Percentiles rank a stretch among this genome's conserved stretches.
These are phyloP conservation scores for Gracilaria gracilis DNA, from an alignment of 23 red algal genomes.

Conservation along the genomic window DNA sequence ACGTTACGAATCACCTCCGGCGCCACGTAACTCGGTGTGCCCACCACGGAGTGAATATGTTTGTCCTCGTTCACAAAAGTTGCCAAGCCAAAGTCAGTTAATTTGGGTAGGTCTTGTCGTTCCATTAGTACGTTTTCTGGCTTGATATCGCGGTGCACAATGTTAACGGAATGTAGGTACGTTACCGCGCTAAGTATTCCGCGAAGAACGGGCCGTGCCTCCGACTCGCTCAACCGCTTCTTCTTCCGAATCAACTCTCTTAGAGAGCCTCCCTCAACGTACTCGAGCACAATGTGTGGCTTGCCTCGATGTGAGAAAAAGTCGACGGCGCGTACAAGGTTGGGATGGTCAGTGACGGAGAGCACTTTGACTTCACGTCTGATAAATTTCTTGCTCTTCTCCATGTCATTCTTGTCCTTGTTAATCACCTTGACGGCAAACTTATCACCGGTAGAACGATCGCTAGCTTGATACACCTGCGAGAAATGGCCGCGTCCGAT, in stretches of 20 bases:
- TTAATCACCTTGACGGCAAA: constrained; percentile 94
- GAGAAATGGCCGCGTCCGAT: constrained; percentile 80
- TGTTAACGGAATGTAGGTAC: constrained; percentile 83
- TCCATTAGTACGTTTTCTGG: constrained; percentile 86
- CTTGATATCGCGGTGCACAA: constrained; percentile 93
- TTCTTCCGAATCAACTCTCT: constrained; percentile 64
- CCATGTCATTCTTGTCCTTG: constrained; percentile 78
- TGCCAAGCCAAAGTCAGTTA: constrained; percentile 89
- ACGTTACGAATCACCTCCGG: constrained; percentile 83
- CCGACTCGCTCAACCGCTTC: constrained; percentile 69
- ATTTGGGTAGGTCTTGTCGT: constrained; percentile 42
- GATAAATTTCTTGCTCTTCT: constrained; percentile 81
- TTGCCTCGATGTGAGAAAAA: constrained; percentile 76
- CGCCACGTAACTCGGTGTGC: constrained; percentile 83
- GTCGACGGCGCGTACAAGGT: constrained; percentile 80
- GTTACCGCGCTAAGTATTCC: constrained; percentile 76
- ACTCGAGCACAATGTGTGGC: constrained; percentile 90
- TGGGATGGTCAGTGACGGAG: constrained; percentile 73
- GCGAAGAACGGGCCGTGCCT: constrained; percentile 65
- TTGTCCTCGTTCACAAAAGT: constrained; percentile 68
- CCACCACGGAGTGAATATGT: constrained; percentile 75
- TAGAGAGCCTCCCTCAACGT: constrained; percentile 76
- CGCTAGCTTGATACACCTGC: constrained; percentile 70
- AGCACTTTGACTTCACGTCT: constrained; percentile 88
- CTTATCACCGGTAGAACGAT: constrained; percentile 76